A percentile compares a stretch with the other conserved stretches of the same genome.
Conservation (phyloP, 139 green algal genomes). For the Tetraselmis chui region DNA sequence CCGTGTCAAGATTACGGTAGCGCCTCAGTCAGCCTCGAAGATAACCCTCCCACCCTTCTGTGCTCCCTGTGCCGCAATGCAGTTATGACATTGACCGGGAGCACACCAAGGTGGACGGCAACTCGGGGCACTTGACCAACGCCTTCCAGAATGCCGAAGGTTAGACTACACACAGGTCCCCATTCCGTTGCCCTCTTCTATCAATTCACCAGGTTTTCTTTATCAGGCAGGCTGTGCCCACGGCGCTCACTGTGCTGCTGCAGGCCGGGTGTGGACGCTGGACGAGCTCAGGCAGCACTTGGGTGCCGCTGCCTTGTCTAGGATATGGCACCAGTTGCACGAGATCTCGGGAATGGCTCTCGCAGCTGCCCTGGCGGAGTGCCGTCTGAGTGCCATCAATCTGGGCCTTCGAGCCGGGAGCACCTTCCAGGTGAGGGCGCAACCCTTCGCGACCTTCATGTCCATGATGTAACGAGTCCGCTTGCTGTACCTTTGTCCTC, state of each 20-base stretch:
- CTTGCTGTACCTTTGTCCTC: not conserved
- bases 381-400: slow-evolving; percentile 20
- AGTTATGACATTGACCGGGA: slow-evolving; percentile 23
- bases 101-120: slow-evolving; percentile 42
- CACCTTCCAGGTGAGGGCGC: slow-evolving; percentile 6
- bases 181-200: no score
- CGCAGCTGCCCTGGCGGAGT: slow-evolving; percentile 16
- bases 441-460: not conserved
- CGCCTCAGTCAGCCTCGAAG: not conserved
- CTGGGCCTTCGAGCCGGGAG: slow-evolving; percentile 13
- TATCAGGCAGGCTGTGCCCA: no score
- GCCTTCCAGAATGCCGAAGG: not conserved
- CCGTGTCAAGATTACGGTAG: not conserved
- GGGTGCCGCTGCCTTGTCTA: slow-evolving; percentile 18
- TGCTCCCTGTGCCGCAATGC: slow-evolving; percentile 13
- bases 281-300: slow-evolving; percentile 36
- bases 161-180: no score
- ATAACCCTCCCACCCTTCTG: not conserved
- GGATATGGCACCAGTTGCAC: slow-evolving; percentile 23
- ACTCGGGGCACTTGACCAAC: not conserved
- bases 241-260: no score
- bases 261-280: slow-evolving; percentile 36
- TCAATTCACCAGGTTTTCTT: no score
- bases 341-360: slow-evolving; percentile 17
- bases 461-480: not conserved